Evolutionary conservation across 495 filamentous ascomycete genomes (phyloP).

Genomic region (Aspergillus saccharolyticus): DNA sequence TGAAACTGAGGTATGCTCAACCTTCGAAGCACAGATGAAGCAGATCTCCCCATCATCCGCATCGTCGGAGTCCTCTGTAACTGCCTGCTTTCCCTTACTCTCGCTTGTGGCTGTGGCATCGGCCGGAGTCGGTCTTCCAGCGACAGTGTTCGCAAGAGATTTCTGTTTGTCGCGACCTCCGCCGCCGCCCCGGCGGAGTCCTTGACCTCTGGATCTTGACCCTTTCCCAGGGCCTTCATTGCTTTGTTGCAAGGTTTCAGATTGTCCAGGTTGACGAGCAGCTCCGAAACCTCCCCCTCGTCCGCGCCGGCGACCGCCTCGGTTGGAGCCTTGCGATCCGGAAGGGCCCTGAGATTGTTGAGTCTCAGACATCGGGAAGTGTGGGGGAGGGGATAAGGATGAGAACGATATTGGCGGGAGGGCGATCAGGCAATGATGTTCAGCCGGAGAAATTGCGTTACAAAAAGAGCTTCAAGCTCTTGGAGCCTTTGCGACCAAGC

Average conservation of each 20-base stretch:
- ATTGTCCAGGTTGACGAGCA: slow-evolving; percentile 21
- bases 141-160: slow-evolving; percentile 16
- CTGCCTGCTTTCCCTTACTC: slow-evolving; percentile 21
- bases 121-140: slow-evolving; percentile 4
- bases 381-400: not conserved
- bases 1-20: slow-evolving; percentile 77
- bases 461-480: slow-evolving; percentile 10
- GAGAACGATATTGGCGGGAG: not conserved
- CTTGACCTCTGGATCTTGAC: slow-evolving; percentile 25
- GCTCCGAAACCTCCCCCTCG: slow-evolving; percentile 28
- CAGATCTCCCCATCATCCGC: slow-evolving; percentile 75
- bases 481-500: slow-evolving; percentile 5
- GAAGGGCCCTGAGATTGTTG: slow-evolving; percentile 22
- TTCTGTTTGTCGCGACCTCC: slow-evolving; percentile 29
- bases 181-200: slow-evolving; percentile 23
- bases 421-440: slow-evolving; percentile 1
- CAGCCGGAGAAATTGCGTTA: not conserved
- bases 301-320: slow-evolving; percentile 40
- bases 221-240: slow-evolving; percentile 24
- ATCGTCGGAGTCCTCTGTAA: slow-evolving; percentile 37
- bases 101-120: slow-evolving; percentile 13
- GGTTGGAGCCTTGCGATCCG: slow-evolving; percentile 28
- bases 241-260: slow-evolving; percentile 19
- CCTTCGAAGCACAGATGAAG: slow-evolving; percentile 90
- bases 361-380: slow-evolving; percentile 33